These are phyloP conservation scores for Aspergillus carlsbadensis DNA, from an alignment of 495 filamentous ascomycete species.

Conservation along the genomic window DNA sequence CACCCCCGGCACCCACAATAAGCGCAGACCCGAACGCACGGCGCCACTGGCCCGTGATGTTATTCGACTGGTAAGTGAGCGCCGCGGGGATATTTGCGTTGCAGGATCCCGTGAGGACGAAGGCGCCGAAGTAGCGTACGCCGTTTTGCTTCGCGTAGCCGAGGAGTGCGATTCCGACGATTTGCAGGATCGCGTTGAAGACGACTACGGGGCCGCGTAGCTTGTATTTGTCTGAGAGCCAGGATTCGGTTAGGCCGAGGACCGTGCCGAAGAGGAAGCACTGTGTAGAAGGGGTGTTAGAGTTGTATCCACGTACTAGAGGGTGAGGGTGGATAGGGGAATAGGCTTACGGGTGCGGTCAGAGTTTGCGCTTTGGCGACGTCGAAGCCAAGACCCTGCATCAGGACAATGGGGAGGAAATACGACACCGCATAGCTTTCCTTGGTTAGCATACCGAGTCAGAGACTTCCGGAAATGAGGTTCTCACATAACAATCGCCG, in stretches of 20 bases:
- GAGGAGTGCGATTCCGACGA: conserved; percentile 3
- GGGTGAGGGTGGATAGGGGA: background rate
- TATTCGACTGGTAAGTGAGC: conserved; percentile 58
- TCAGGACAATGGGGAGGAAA: conserved; percentile 11
- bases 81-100: conserved; percentile 53
- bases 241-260: conserved; percentile 5
- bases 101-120: conserved; percentile 48
- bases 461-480: too few species aligned
- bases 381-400: conserved; percentile 2
- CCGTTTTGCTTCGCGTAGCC: conserved; percentile 9
- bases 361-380: conserved; percentile 8
- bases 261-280: conserved; percentile 10
- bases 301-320: too few species aligned
- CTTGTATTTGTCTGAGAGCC: conserved; percentile 11
- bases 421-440: conserved; percentile 9
- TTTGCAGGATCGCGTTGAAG: conserved; percentile 7
- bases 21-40: conserved; percentile 53
- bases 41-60: conserved; percentile 60
- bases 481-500: conserved; percentile 30
- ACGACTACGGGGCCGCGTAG: conserved; percentile 7
- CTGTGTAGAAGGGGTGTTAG: background rate
- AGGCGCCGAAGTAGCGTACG: conserved; percentile 60
- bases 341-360: conserved; percentile 6
- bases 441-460: too few species aligned
- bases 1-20: conserved; percentile 45